phyloP scores from a whole-genome alignment of 2,329 filamentous ascomycete genomes.

The Fusarium heterosporum region DNA sequence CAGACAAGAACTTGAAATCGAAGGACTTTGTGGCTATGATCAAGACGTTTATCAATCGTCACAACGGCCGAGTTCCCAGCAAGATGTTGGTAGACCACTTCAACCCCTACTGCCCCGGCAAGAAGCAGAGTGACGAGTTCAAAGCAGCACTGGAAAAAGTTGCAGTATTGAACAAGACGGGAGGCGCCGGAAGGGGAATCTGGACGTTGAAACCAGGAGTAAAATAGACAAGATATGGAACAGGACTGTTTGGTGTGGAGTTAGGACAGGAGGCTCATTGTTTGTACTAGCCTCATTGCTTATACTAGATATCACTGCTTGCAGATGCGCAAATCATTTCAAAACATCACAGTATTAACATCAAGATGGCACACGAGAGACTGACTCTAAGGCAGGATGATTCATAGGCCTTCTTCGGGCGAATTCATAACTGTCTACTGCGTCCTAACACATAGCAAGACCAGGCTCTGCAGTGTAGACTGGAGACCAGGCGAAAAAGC shows the following conservation, averaged over 20 bases:
- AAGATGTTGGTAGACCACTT: constrained; percentile 93
- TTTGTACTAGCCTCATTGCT: neutral
- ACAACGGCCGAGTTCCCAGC: constrained; percentile 82
- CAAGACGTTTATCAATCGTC: constrained; percentile 79
- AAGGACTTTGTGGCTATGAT: constrained; percentile 79
- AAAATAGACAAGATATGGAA: constrained; percentile 1
- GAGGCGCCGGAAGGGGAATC: constrained; percentile 64
- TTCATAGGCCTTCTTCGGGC: constrained; percentile 59
- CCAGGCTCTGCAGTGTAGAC: constrained; percentile 61
- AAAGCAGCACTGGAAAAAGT: constrained; percentile 82
- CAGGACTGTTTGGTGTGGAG: constrained; percentile 27
- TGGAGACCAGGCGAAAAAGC: constrained; percentile 74
- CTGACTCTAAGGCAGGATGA: constrained; percentile 50
- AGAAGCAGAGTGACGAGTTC: constrained; percentile 80
- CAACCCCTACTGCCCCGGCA: constrained; percentile 75
- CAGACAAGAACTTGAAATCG: constrained; percentile 58
- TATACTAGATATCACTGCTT: constrained; percentile 11
- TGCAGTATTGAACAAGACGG: constrained; percentile 74
- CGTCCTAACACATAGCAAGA: constrained; percentile 48
- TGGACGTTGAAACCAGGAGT: constrained; percentile 61
- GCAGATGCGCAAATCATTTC: constrained; percentile 8
- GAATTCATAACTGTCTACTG: constrained; percentile 59
- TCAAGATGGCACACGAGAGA: constrained; percentile 34
- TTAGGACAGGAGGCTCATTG: constrained; percentile 9
- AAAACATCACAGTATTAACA: constrained; percentile 22